These are phyloP conservation scores for Prunus campanulata DNA, from an alignment of 306 rosid genomes.

Conservation along the genomic window DNA sequence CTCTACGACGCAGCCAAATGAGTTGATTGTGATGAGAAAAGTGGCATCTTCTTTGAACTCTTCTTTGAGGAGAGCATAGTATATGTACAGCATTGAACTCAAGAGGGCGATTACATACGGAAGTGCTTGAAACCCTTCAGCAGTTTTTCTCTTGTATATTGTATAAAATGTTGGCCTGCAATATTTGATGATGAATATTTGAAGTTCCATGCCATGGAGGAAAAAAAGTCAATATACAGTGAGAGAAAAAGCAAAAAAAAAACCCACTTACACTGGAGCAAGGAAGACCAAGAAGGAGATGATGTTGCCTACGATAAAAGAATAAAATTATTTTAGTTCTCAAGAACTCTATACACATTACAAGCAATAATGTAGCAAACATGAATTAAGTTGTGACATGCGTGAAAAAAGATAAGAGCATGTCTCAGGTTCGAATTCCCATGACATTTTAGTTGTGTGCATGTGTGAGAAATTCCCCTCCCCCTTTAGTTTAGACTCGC, in stretches of 20 bases:
- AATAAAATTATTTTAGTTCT: neutral
- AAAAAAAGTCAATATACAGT: neutral
- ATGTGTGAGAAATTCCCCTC: too few relatives aligned
- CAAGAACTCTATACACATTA: too few relatives aligned
- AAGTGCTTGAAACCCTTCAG: conserved; percentile 76
- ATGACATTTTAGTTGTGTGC: too few relatives aligned
- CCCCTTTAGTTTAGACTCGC: too few relatives aligned
- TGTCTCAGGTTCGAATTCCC: too few relatives aligned
- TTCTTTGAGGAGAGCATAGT: conserved; percentile 70
- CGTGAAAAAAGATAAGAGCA: too few relatives aligned
- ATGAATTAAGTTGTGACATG: neutral
- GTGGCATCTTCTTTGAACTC: conserved; percentile 54
- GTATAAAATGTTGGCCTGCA: conserved; percentile 81
- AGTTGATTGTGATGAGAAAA: conserved; percentile 86
- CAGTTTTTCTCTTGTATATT: conserved; percentile 71
- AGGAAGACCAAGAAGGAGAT: conserved; percentile 86
- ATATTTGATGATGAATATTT: neutral
- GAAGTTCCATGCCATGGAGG: neutral
- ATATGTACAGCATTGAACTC: conserved; percentile 88
- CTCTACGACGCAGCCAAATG: conserved; percentile 72
- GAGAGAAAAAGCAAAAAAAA: neutral
- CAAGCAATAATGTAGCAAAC: neutral
- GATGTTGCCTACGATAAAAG: conserved; percentile 54
- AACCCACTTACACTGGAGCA: conserved; percentile 73
- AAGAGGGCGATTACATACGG: conserved; percentile 84